Base-by-base conservation (phyloP, 768 basidiomycete species). In the Tulasnella sp. region DNA sequence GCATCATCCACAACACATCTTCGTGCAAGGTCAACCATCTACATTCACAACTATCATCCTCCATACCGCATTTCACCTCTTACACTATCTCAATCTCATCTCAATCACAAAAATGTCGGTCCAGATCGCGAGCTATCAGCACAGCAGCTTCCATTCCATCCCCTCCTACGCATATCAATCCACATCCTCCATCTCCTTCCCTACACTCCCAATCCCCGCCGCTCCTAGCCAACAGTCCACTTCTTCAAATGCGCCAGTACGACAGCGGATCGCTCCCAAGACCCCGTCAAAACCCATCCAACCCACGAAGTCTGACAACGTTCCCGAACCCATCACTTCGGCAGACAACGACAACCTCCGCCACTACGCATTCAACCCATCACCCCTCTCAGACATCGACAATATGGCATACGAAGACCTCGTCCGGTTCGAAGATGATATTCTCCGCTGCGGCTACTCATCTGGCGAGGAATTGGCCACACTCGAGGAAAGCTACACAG, bases 161-260 rank as follows among this genome's bases (percentile, higher is more conserved):
- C 50, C 50, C 48, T 11, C 48, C 19, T 44, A 38, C 23, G 45
- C 45, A 48, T n/a, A 52, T 29, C 50, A 32, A 30, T 34, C 30
- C 47, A 5, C 42, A n/a, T 47, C 55, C 30, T 27, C 56, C 58
- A 10, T 58, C 47, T 50, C 58, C 34, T 38, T 38, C 32, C 50
- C 50, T 32, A 21, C 34, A 45, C 19, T 48, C 47, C 47, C 47
- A 21, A 5, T 48, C 47, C n/a, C 47, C n/a, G 19, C 47, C n/a
- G 7, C 47, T 48, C 11, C 47, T n/a, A 7, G 7, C n/a, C n/a
- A 5, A n/a, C 47, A 48, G n/a, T 48, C 47, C 19, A 21, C 21
- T 7, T 48, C 19, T 48, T 29, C 19, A 48, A n/a, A n/a, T n/a
- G 19, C n/a, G 19, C 27, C 47, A 23, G 27, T n/a, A 21, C 27